Conservation (phyloP, 1,139 yeast species). For the Keqinozyma sinolaborantium region DNA sequence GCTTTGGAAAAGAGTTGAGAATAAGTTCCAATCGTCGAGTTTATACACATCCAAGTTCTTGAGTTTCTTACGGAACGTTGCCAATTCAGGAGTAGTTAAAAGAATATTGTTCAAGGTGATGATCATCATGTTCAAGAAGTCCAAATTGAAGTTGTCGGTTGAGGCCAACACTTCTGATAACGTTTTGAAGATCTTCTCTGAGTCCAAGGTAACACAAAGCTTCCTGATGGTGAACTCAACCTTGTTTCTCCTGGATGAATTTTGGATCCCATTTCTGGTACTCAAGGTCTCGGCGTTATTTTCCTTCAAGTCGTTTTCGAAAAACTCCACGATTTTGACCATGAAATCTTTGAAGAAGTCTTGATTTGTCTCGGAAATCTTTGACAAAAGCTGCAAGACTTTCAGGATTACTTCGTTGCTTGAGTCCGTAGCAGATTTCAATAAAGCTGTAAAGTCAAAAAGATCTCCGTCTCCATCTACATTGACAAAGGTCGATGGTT, state of each 20-base stretch:
- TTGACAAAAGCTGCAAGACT: constrained; percentile 73
- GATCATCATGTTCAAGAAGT: constrained; percentile 76
- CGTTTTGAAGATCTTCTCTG: constrained; percentile 80
- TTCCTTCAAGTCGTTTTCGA: constrained; percentile 44
- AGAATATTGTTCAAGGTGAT: constrained; percentile 85
- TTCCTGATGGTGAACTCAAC: constrained; percentile 86
- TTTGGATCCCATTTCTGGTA: constrained; percentile 1
- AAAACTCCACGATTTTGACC: constrained; percentile 64
- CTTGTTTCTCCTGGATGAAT: constrained; percentile 50
- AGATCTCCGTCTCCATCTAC: constrained; percentile 34
- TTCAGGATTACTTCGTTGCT: constrained; percentile 81
- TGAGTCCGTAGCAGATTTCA: constrained; percentile 81
- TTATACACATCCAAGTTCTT: constrained; percentile 43
- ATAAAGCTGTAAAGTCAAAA: constrained; percentile 67
- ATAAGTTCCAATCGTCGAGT: constrained; percentile 66
- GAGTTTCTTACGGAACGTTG: constrained; percentile 64
- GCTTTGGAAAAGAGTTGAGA: constrained; percentile 74
- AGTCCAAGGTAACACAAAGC: constrained; percentile 73
- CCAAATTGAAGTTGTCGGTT: constrained; percentile 55
- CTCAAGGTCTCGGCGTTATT: constrained; percentile 18
- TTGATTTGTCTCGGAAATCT: constrained; percentile 78
- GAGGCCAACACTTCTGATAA: constrained; percentile 70
- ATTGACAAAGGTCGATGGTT: constrained; percentile 58
- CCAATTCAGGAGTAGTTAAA: constrained; percentile 83
- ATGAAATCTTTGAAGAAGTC: constrained; percentile 75